phyloP scores from a whole-genome alignment of 768 basidiomycete genomes.

The Russula lepida region DNA sequence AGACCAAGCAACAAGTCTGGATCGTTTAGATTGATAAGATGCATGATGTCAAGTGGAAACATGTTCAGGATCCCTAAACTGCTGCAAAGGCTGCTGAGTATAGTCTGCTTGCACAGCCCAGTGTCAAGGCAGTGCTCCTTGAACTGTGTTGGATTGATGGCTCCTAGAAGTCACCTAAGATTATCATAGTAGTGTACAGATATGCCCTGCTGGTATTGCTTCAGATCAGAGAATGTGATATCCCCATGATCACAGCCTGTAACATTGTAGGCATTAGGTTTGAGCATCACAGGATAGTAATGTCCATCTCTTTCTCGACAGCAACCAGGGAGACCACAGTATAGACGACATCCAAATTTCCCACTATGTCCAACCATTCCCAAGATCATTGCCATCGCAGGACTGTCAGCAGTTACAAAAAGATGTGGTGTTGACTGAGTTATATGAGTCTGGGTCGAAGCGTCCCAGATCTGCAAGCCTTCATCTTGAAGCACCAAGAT shows the following conservation, averaged over 20 bases:
- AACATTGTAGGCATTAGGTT: neutral
- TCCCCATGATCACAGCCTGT: neutral
- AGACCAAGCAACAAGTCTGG: neutral
- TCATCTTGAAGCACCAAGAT: neutral
- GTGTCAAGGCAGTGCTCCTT: neutral
- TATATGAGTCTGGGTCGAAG: neutral
- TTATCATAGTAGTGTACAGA: neutral
- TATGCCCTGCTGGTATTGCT: neutral
- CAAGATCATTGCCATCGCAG: neutral
- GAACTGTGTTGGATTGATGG: neutral
- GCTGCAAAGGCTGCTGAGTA: neutral
- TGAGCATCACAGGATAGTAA: too few species aligned
- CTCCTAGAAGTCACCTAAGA: neutral
- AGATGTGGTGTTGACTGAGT: neutral
- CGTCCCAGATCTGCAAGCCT: neutral
- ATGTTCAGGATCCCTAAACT: neutral
- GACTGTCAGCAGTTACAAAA: neutral
- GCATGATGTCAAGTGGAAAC: neutral
- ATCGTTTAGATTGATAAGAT: neutral
- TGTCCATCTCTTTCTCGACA: too few species aligned
- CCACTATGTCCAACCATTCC: too few species aligned
- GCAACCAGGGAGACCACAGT: too few species aligned
- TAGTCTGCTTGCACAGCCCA: too few species aligned
- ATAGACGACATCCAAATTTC: too few species aligned
- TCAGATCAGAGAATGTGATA: neutral